Base-by-base conservation (phyloP, 2,329 filamentous ascomycete genomes). In the Paraphaeosphaeria sporulosa region DNA sequence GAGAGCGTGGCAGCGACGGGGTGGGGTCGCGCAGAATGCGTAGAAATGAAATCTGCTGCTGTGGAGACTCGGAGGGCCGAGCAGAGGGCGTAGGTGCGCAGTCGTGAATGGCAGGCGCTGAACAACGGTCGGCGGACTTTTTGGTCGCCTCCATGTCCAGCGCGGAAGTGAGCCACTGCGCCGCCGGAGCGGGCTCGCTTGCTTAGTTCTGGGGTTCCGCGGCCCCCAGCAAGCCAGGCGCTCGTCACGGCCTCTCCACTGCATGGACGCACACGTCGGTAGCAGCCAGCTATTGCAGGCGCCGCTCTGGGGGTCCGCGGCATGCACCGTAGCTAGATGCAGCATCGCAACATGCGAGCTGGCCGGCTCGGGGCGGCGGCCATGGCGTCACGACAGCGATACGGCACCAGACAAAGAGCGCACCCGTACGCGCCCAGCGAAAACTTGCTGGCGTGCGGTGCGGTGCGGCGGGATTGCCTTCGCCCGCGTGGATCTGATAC, bases 1-100 rank as follows among this genome's bases (percentile, higher is more conserved):
- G 44, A 46, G 38, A 21, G 30, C 21, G 21, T 34, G 52, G 52
- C 19, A 25, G 49, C 56, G 56, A 47, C 48, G 30, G 56, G 40
- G 6, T 17, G 42, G 55, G 55, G 27, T 38, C 44, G 55, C 47
- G 30, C 7, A 13, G 42, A 13, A 9, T 5, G 10, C 7, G 30
- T n/a, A 38, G 7, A 15, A 21, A 21, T n/a, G 8, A 25, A 17
- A 15, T 42, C 23, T 13, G 30, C 13, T 15, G 13, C 10, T 6
- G 21, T 10, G 30, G 36, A 10, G 36, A 42, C 7, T 15, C n/a
- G 4, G 15, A 15, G 17, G 13, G 2, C 30, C 12, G 38, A 44
- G 49, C 12, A 38, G 38, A 43, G 38, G 36, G 51, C 36, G 36
- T 32, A 44, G 51, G 51, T 4, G 38, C 3, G 44, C 13, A 17